Evolutionary conservation across 1,284 basidiomycete genomes (phyloP), one percentile per base, ranked within the genome.

Genomic region (Sporisorium sorghi): DNA sequence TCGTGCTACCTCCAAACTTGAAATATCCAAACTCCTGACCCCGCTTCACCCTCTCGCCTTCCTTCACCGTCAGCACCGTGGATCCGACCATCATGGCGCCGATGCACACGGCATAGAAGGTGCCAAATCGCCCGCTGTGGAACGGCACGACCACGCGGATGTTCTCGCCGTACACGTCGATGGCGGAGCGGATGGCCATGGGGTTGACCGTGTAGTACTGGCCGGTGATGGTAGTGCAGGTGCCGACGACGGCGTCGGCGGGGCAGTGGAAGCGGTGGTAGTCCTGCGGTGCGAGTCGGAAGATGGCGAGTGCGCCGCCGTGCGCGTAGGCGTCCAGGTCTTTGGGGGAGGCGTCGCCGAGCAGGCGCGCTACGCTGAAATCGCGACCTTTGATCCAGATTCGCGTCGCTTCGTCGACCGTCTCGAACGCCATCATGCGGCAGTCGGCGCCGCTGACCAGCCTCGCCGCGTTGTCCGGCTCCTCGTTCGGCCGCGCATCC

Each of bases 351-450:
- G 69, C 73, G 9, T 86, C 86, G 0, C 95, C 95, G 0, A 99
- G 88, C 40, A 99, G 87, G 1, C 90, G 88, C 1, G 86, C 87
- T 1, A 98, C 88, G 0, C 90, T 91, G 82, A 98, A 98, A 76
- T 97, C 93, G 24, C 93, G 90, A 0, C 96, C 97, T 83, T 99
- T 99, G 86, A 99, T 97, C 96, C 97, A 99, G 5, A 99, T 86
- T 23, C 88, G 87, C 1, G 93, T 97, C 1, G 97, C 95, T 58
- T 93, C 91, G 48, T 85, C 87, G 9, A 97, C 90, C 0, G 89
- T 91, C 81, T 92, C 90, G 84, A 98, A 99, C 0, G 91, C 90
- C 91, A 97, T 96, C 78, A 97, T 89, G 26, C 96, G 90, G 83
- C 93, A 97, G 86, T 99, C 96, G 0, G 96, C 96, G 24, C 90